Conservation (phyloP, 1,139 yeast genomes). For the Groenewaldozyma auringiensis region DNA sequence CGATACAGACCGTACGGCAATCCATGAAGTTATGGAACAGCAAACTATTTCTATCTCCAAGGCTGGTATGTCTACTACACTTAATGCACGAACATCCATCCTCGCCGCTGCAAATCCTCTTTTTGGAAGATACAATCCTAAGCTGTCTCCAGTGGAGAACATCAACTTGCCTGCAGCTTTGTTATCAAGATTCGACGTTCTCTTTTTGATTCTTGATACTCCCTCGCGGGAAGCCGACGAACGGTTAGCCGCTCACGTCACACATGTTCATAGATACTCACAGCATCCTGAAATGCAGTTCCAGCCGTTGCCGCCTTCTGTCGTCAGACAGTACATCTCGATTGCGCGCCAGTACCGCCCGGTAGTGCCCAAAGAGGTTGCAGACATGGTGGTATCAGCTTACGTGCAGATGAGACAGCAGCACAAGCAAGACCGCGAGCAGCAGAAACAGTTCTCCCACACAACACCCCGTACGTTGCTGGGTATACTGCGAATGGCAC, state of each 20-base stretch:
- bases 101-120: slow-evolving; percentile 98
- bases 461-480: slow-evolving; percentile 92
- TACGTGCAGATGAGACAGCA: slow-evolving; percentile 92
- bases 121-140: slow-evolving; percentile 90
- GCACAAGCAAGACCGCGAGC: slow-evolving; percentile 69
- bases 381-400: slow-evolving; percentile 78
- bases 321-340: slow-evolving; percentile 83
- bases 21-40: slow-evolving; percentile 99
- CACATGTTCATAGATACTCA: slow-evolving; percentile 92
- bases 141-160: slow-evolving; percentile 86
- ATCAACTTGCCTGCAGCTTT: slow-evolving; percentile 96
- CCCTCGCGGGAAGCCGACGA: slow-evolving; percentile 79
- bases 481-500: slow-evolving; percentile 87
- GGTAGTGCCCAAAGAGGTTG: slow-evolving; percentile 74
- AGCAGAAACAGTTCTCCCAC: slow-evolving; percentile 75
- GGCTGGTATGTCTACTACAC: slow-evolving; percentile 95
- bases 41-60: slow-evolving; percentile 96
- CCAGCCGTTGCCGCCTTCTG: slow-evolving; percentile 68
- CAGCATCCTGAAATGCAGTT: slow-evolving; percentile 72
- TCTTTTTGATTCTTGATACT: slow-evolving; percentile 78
- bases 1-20: slow-evolving; percentile 92
- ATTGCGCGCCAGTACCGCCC: slow-evolving; percentile 84
- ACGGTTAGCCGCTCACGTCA: slow-evolving; percentile 83
- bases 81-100: slow-evolving; percentile 92
- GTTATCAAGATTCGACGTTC: slow-evolving; percentile 86